Evolutionary conservation across 257 asterid species (phyloP), one percentile per base, ranked within the genome.

Genomic region (Solanum tacnaense): DNA sequence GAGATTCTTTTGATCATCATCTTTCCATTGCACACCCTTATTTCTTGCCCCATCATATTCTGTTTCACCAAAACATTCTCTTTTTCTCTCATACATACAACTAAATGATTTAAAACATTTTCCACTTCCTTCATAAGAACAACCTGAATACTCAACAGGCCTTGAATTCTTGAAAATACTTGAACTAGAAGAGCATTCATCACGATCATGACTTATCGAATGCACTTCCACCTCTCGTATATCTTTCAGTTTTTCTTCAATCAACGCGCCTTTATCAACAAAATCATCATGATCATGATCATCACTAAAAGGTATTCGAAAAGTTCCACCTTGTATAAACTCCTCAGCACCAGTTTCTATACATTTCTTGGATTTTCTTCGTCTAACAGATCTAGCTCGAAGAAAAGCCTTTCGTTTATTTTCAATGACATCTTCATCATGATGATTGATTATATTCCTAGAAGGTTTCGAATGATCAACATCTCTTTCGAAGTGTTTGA

Each of bases 361-460:
- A 56, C 89, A 90, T 82, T 92, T 91, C 88, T 86, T 90, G 1
- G 96, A 91, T 56, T 90, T 79, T 90, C 99, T 92, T 44, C 91
- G 91, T 70, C 98, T 93, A 49, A 94, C 98, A 1, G 98, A 94
- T 76, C 92, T 94, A 75, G 95, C 98, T 18, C 94, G 96, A 3
- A 74, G 56, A 15, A 75, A 87, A 34, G 91, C 60, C 85, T 87
- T 92, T 34, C 87, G 90, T 29, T 25, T 88, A 82, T 84, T 83
- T 18, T 41, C 88, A 21, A 79, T 72, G 8, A 2, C 49, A 36
- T 32, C 81, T 7, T 90, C 89, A 39, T 27, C 85, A 27, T 27
- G 23, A 29, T 86, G 65, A 67, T 27, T 18, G 9, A 29, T 65
- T 52, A 9, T 32, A 16, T 86, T 84, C 16, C 71, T 82, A 12